Conservation (phyloP, 1,284 basidiomycete genomes). For the Macrocybe sp. region DNA sequence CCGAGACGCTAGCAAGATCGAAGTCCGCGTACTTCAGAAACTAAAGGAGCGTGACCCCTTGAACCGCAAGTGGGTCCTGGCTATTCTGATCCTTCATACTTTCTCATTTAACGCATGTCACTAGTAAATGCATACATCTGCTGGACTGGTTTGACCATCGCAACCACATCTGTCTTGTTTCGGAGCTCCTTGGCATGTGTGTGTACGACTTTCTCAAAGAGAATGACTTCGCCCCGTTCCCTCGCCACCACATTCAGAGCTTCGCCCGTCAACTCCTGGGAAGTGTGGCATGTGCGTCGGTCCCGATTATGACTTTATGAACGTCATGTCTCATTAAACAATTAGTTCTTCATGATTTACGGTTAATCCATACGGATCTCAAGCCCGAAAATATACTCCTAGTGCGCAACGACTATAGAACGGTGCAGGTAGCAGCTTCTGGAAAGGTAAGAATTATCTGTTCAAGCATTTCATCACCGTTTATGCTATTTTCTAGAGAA, state of each 20-base stretch:
- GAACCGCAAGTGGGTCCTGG: constrained; percentile 78
- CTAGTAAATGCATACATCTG: constrained; percentile 97
- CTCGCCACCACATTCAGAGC: constrained; percentile 91
- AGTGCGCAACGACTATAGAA: constrained; percentile 78
- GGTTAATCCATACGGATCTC: constrained; percentile 95
- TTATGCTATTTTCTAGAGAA: constrained; percentile 39
- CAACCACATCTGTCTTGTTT: constrained; percentile 98
- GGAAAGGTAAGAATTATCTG: constrained; percentile 46
- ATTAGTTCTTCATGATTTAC: constrained; percentile 86
- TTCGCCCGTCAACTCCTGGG: constrained; percentile 92
- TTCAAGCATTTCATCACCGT: not conserved
- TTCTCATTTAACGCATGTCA: constrained; percentile 12
- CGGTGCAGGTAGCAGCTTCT: constrained; percentile 49
- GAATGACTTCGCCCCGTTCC: constrained; percentile 96
- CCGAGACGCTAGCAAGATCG: constrained; percentile 97
- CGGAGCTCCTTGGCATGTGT: constrained; percentile 94
- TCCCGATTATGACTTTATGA: constrained; percentile 9
- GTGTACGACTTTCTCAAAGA: constrained; percentile 99
- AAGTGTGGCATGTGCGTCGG: constrained; percentile 86
- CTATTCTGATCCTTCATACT: constrained; percentile 12
- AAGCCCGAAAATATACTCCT: constrained; percentile 99
- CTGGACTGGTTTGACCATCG: constrained; percentile 94
- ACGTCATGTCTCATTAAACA: constrained; percentile 11
- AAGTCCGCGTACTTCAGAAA: constrained; percentile 91
- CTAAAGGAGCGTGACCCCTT: constrained; percentile 87